Base-by-base conservation (phyloP, 148 eudicot species). In the Spergularia marina region DNA sequence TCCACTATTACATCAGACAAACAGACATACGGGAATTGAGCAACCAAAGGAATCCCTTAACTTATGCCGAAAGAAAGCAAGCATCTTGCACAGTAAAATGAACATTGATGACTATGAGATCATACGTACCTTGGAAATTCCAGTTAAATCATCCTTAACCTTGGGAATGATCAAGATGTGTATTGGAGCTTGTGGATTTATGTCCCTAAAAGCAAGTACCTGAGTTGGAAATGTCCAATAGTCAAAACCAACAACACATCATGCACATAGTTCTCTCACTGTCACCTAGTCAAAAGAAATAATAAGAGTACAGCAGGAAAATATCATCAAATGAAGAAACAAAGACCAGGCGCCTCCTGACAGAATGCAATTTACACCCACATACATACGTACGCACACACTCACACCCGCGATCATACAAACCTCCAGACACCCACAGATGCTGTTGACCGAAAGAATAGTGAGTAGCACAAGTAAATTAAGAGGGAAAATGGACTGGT, bases 171-270 rank as follows among this genome's bases (percentile, higher is more conserved):
- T 82, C 85, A 94, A 53, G 77, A 91, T 90, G 86, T 94, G 98
- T 70, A 84, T 84, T 60, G 98, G 97, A 68, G 95, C 98, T 85
- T 94, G 98, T 18, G 98, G 97, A 71, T 79, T 64, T 76, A 94
- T 90, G 77, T 94, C 98, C 84, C 95, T 89, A 72, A 94, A 94
- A 71, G 97, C 97, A 79, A 94, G 90, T 83, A 94, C 98, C 98
- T 93, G 82, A 17, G 34, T 47, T n/a, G 75, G 68, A 69, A 17
- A 47, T 58, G 70, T 74, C 57, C 25, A 40, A 36, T 57, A 74
- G 74, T 58, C 41, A 74, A 40, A 34, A 67, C 70, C 53, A 62
- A 54, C 53, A 52, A n/a, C n/a, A n/a, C n/a, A n/a, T n/a, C n/a
- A n/a, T 21, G 63, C 63, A 59, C 63, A 23, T 59, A 18, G 34